These are phyloP conservation scores for Erythrobasidium yunnanense DNA, from an alignment of 768 basidiomycete genomes.

Conservation along the genomic window DNA sequence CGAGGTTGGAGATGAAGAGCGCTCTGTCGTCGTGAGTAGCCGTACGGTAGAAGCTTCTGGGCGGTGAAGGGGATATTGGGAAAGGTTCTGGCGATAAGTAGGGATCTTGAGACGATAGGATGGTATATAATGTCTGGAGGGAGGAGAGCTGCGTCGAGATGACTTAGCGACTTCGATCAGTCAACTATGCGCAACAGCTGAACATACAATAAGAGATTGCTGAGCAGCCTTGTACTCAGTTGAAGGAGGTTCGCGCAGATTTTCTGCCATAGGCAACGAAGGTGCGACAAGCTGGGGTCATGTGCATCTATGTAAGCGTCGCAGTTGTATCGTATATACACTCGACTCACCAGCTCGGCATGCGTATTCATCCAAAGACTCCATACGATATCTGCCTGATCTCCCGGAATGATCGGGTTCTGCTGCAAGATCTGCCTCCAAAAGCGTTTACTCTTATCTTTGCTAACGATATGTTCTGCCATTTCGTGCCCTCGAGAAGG, in stretches of 20 bases:
- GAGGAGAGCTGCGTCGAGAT: conserved; percentile 23
- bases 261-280: not conserved
- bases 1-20: conserved; percentile 32
- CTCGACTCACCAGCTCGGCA: conserved; percentile 29
- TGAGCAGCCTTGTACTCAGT: not conserved
- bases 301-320: too few species aligned
- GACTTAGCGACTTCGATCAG: too few species aligned
- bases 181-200: too few species aligned
- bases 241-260: not conserved
- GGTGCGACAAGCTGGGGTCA: conserved; percentile 7
- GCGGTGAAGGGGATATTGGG: conserved; percentile 27
- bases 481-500: not conserved
- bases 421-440: not conserved
- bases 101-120: conserved; percentile 22
- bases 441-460: not conserved
- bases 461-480: not conserved
- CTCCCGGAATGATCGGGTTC: not conserved
- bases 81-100: conserved; percentile 27
- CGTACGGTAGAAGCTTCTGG: conserved; percentile 26
- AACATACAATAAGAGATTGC: not conserved
- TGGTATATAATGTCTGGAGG: conserved; percentile 14
- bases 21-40: conserved; percentile 32
- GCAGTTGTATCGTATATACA: too few species aligned
- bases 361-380: conserved; percentile 32
- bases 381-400: conserved; percentile 29